phyloP scores from a whole-genome alignment of 495 filamentous ascomycete species.

The Penicillium pancosmium region DNA sequence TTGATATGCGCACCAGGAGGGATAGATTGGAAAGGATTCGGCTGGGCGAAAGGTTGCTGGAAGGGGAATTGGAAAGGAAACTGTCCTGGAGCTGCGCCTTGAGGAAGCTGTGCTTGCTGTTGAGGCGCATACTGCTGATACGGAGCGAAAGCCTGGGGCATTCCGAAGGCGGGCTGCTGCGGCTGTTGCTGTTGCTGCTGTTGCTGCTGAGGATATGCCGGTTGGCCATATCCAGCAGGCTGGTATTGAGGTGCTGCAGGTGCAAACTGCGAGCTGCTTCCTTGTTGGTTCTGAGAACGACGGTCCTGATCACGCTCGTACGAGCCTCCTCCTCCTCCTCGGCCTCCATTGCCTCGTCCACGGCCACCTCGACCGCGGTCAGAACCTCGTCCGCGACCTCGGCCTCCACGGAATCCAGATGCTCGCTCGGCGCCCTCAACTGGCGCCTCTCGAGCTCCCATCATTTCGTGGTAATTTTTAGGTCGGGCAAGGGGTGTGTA shows the following conservation, averaged over 20 bases:
- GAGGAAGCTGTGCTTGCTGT: slow-evolving; percentile 38
- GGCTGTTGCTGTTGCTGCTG: slow-evolving; percentile 30
- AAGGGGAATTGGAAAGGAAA: slow-evolving; percentile 42
- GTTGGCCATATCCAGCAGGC: slow-evolving; percentile 28
- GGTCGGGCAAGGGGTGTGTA: slow-evolving; percentile 73
- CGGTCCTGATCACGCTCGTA: slow-evolving; percentile 48
- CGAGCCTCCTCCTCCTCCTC: slow-evolving; percentile 54
- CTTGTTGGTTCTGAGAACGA: slow-evolving; percentile 34
- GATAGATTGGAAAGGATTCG: slow-evolving; percentile 38
- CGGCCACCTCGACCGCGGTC: slow-evolving; percentile 52
- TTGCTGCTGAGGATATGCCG: slow-evolving; percentile 29
- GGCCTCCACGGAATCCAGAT: slow-evolving; percentile 41
- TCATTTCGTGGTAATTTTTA: slow-evolving; percentile 57
- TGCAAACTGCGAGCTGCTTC: slow-evolving; percentile 21
- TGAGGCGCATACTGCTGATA: slow-evolving; percentile 37
- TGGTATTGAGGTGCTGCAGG: slow-evolving; percentile 26
- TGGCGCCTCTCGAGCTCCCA: slow-evolving; percentile 47
- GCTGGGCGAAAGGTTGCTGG: slow-evolving; percentile 32
- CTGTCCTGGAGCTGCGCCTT: slow-evolving; percentile 34
- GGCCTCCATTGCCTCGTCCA: slow-evolving; percentile 43
- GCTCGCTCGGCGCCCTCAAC: slow-evolving; percentile 46
- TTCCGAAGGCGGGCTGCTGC: slow-evolving; percentile 28
- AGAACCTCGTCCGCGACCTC: slow-evolving; percentile 45
- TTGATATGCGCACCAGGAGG: slow-evolving; percentile 64
- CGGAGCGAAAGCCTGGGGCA: slow-evolving; percentile 36